Conservation (phyloP, 2,329 filamentous ascomycete genomes). For the Bretziella fagacearum region DNA sequence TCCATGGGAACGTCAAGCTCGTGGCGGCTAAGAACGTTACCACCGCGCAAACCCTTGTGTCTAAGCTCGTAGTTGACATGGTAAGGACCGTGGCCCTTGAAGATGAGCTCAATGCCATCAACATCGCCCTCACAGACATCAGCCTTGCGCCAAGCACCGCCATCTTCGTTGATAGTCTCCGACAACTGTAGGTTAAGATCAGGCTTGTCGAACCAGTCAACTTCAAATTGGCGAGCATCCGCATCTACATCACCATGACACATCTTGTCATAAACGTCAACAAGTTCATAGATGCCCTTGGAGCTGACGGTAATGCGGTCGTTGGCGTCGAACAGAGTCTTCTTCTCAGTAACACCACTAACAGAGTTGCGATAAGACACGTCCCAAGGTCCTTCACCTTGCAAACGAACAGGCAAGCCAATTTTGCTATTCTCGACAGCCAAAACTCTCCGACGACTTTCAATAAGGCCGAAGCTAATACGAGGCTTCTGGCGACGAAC, state of each 20-base stretch:
- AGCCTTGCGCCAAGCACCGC: constrained; percentile 48
- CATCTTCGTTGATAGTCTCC: constrained; percentile 37
- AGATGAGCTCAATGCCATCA: constrained; percentile 65
- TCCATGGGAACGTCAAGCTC: constrained; percentile 61
- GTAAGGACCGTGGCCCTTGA: constrained; percentile 67
- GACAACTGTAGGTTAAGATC: constrained; percentile 48
- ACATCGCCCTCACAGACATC: constrained; percentile 91
- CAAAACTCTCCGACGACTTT: constrained; percentile 57
- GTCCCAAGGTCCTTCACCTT: constrained; percentile 71
- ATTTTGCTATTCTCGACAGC: constrained; percentile 62
- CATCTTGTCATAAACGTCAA: constrained; percentile 57
- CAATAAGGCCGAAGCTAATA: constrained; percentile 68
- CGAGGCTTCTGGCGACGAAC: constrained; percentile 81
- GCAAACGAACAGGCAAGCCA: constrained; percentile 64
- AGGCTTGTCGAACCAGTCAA: constrained; percentile 75
- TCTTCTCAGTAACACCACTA: constrained; percentile 22
- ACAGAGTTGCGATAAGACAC: constrained; percentile 54
- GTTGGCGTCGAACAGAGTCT: constrained; percentile 41
- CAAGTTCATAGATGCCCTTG: constrained; percentile 63
- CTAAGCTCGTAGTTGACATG: constrained; percentile 66
- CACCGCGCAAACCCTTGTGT: constrained; percentile 50
- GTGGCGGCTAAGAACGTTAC: constrained; percentile 47
- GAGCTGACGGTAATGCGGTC: constrained; percentile 48
- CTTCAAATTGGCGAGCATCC: constrained; percentile 55
- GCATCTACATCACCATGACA: constrained; percentile 71